Conservation (phyloP, 116 monocot genomes). For the Trichopus zeylanicus region DNA sequence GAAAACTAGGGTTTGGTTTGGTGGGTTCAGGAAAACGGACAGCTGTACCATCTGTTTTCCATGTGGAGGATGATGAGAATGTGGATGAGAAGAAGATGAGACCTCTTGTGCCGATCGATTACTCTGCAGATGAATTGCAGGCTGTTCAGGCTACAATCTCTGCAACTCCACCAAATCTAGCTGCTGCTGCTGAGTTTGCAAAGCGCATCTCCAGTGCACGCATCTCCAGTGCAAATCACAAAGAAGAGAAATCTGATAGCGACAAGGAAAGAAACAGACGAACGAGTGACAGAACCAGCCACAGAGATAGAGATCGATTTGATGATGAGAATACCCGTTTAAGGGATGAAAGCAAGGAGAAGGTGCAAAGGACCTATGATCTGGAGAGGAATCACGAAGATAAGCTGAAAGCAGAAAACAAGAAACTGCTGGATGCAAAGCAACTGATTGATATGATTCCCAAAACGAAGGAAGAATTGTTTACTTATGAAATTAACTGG, state of each 20-base stretch:
- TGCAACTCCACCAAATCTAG: constrained; percentile 45
- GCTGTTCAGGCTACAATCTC: constrained; percentile 43
- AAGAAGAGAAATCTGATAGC: constrained; percentile 73
- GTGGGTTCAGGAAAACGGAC: constrained; percentile 74
- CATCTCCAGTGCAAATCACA: constrained; percentile 46
- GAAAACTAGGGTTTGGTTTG: constrained; percentile 87
- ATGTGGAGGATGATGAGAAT: constrained; percentile 85
- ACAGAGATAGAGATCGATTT: constrained; percentile 41
- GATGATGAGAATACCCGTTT: constrained; percentile 26
- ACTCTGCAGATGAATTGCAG: constrained; percentile 86
- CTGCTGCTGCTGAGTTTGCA: constrained; percentile 92
- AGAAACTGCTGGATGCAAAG: constrained; percentile 93
- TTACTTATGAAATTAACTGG: constrained; percentile 91
- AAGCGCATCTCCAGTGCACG: constrained; percentile 68
- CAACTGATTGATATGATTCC: constrained; percentile 99
- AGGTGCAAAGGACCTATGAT: constrained; percentile 33
- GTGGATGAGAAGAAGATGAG: constrained; percentile 85
- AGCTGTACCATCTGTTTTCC: constrained; percentile 83
- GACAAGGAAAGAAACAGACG: constrained; percentile 59
- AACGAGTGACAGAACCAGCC: constrained; percentile 40
- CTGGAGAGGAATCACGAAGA: constrained; percentile 49
- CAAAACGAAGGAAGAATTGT: constrained; percentile 92
- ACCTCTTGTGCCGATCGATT: constrained; percentile 94
- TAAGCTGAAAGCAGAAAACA: constrained; percentile 58
- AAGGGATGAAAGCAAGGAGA: constrained; percentile 55